Percentiles rank a stretch among this genome's conserved stretches.
Conservation (phyloP, 2,329 filamentous ascomycete species). For the Capronia epimyces region DNA sequence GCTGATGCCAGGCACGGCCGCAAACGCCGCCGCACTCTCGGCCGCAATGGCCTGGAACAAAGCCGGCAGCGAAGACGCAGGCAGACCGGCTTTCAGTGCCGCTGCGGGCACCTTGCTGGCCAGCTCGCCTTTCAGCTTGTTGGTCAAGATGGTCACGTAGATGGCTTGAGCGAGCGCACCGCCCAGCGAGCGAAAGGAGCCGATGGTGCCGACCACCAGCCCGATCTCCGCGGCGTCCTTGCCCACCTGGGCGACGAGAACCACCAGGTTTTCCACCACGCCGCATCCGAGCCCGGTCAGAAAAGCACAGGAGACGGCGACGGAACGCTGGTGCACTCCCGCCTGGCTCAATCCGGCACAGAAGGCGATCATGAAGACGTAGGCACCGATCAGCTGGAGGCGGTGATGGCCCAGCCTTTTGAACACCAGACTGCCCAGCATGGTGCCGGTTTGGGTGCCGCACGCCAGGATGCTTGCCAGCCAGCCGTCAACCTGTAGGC, state of each 20-base stretch:
- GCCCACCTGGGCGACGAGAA: too few relatives aligned
- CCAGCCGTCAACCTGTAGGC: too few relatives aligned
- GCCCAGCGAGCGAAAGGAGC: conserved; percentile 22
- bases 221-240: conserved; percentile 27
- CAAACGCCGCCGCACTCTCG: conserved; percentile 30
- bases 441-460: not conserved
- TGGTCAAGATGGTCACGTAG: conserved; percentile 28
- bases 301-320: too few relatives aligned
- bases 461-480: too few relatives aligned
- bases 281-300: not conserved
- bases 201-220: conserved; percentile 26
- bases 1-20: conserved; percentile 35
- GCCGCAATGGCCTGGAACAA: conserved; percentile 35
- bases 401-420: not conserved
- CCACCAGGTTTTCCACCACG: conserved; percentile 15
- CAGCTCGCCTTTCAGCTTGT: conserved; percentile 6
- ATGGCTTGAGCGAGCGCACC: conserved; percentile 27
- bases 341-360: conserved; percentile 34
- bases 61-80: conserved; percentile 32
- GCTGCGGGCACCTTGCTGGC: conserved; percentile 33
- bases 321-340: conserved; percentile 1
- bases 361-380: conserved; percentile 39
- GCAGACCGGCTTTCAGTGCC: conserved; percentile 38
- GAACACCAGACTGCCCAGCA: not conserved
- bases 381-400: conserved; percentile 40